Percentiles rank a stretch among this genome's conserved stretches.
Evolutionary conservation across 345 rosid genomes (phyloP).

Genomic region (Citrus mangshanensis): DNA sequence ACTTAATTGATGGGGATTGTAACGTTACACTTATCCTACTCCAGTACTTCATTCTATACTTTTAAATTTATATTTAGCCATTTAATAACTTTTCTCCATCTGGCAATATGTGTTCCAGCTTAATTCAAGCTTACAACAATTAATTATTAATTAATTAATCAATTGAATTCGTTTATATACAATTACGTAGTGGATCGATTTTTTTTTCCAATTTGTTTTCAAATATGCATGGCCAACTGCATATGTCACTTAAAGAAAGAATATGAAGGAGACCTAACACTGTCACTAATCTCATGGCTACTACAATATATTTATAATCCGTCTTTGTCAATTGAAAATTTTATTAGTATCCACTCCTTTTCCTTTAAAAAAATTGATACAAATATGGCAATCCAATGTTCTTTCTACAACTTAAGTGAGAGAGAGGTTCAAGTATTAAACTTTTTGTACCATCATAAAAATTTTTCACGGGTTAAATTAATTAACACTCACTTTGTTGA

Average conservation of each 20-base stretch:
- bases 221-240: not conserved
- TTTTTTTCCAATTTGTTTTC: not conserved
- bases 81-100: not conserved
- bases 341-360: no score
- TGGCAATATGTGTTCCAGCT: not conserved
- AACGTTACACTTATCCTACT: not conserved
- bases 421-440: no score
- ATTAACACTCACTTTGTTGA: no score
- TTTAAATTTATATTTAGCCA: not conserved
- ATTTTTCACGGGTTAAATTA: fast-evolving
- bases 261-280: not conserved
- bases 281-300: no score
- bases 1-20: no score
- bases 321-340: no score
- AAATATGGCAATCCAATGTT: no score
- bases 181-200: not conserved
- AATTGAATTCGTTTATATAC: not conserved
- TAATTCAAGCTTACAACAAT: not conserved
- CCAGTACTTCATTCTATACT: not conserved
- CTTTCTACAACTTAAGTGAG: no score
- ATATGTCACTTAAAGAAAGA: not conserved
- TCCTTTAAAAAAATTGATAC: no score
- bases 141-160: no score
- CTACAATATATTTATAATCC: no score
- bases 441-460: no score